phyloP scores from a whole-genome alignment of 75 land plant species.

The Sequoia sempervirens region DNA sequence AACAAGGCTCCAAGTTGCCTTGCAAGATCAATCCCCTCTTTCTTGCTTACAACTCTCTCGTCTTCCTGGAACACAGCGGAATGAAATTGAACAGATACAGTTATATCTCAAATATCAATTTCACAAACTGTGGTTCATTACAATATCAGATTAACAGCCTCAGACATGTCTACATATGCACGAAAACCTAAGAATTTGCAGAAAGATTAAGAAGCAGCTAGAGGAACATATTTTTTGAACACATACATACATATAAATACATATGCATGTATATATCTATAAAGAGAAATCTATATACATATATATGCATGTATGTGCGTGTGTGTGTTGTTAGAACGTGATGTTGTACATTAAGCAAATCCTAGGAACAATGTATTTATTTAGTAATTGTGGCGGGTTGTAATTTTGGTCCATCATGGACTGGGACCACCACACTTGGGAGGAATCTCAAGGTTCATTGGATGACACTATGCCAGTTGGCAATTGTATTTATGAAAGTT shows the following conservation, averaged over 20 bases:
- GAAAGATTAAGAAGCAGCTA: not conserved
- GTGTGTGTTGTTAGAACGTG: not conserved
- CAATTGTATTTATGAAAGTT: too few species aligned
- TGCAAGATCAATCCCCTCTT: slow-evolving; percentile 85
- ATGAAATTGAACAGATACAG: not conserved
- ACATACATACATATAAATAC: not conserved
- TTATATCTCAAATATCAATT: not conserved
- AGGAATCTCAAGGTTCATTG: too few species aligned
- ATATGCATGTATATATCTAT: not conserved
- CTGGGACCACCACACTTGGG: too few species aligned
- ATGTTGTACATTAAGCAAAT: not conserved
- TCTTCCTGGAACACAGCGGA: slow-evolving; percentile 42
- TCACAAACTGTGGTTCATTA: not conserved
- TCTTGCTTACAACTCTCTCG: slow-evolving; percentile 69
- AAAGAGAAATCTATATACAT: not conserved
- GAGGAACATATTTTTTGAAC: not conserved
- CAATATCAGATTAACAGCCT: not conserved
- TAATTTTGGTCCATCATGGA: too few species aligned
- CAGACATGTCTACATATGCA: not conserved
- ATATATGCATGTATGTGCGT: too few species aligned
- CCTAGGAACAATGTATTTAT: too few species aligned
- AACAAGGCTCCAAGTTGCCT: slow-evolving; percentile 65
- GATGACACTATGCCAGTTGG: too few species aligned
- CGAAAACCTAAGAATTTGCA: not conserved
- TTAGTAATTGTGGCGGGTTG: too few species aligned